Evolutionary conservation across 163 green algal genomes (phyloP), one percentile per base, ranked within the genome.

Genomic region (Chlamydomonas reinhardtii): DNA sequence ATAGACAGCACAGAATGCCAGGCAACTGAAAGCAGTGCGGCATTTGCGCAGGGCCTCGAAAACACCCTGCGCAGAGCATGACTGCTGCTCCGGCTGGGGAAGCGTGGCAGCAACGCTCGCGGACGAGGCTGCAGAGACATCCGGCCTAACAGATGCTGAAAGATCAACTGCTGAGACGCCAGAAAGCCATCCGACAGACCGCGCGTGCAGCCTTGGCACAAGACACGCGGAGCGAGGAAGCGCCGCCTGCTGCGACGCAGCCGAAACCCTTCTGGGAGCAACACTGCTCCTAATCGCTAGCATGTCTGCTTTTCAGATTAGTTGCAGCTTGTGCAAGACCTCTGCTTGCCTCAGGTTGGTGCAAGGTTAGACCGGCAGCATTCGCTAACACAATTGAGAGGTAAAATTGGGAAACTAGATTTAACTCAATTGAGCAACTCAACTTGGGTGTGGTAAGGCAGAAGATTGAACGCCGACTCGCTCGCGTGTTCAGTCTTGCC

Each of bases 1-100:
- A n/a, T 84, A 89, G 32, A 84, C 85, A 22, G 85, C 85, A 25
- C 77, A 89, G 39, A 84, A 80, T 8, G 77, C 85, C 9, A 89
- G 27, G 27, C 76, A 86, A 61, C 80, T 85, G 39, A 89, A 86
- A 24, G 82, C 17, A 5, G 62, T 56, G n/a, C 76, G 56, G 77
- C 76, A 89, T 70, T 34, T 64, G 31, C 59, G 62, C 52, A 89
- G 69, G 4, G 70, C 77, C 72, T 82, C 82, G 48, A 87, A 82
- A 20, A 87, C 70, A 20, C 72, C 82, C 4, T 56, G 31, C 29
- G 64, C 25, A 24, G 35, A 17, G 29, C 56, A 71, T 75, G 65
- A 34, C 66, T 74, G 68, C 68, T 73, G 37, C 65, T 29, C 25
- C 19, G 59, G 22, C 59, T 29, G 59, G 20, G 59, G 24, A 66